Conservation (phyloP, 2,329 filamentous ascomycete genomes). For the Neoarthrinium moseri region DNA sequence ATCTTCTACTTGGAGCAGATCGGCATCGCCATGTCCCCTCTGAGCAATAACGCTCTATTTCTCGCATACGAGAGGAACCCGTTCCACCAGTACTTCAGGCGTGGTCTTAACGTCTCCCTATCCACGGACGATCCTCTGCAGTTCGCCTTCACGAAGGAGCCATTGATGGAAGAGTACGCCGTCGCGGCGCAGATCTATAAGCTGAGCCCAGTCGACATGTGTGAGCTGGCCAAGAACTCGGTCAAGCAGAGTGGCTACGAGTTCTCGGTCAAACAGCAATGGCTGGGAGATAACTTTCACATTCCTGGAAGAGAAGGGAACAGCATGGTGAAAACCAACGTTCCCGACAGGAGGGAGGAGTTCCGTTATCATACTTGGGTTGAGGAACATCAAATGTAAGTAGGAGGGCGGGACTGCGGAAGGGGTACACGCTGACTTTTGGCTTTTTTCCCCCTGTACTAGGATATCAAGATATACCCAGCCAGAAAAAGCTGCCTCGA, state of each 20-base stretch:
- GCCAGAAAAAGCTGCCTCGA: slow-evolving; percentile 21
- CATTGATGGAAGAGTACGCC: slow-evolving; percentile 95
- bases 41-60: slow-evolving; percentile 97
- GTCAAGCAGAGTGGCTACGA: slow-evolving; percentile 96
- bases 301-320: slow-evolving; percentile 82
- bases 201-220: slow-evolving; percentile 96
- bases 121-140: slow-evolving; percentile 97
- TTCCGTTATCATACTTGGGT: slow-evolving; percentile 84
- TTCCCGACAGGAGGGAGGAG: slow-evolving; percentile 87
- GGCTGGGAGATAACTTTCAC: slow-evolving; percentile 79
- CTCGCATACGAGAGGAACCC: slow-evolving; percentile 96
- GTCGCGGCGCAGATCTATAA: slow-evolving; percentile 99
- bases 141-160: slow-evolving; percentile 98
- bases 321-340: slow-evolving; percentile 92
- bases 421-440: background rate
- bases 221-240: slow-evolving; percentile 93
- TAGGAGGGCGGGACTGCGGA: slow-evolving; percentile 14
- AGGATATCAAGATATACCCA: slow-evolving; percentile 26
- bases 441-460: background rate
- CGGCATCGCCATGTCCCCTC: slow-evolving; percentile 97
- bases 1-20: slow-evolving; percentile 98
- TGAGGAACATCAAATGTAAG: slow-evolving; percentile 83
- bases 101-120: slow-evolving; percentile 90
- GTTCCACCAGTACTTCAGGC: slow-evolving; percentile 91
- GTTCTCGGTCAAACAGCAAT: slow-evolving; percentile 81